Evolutionary conservation across 345 rosid genomes (phyloP).

Genomic region (Ceriops tagal): DNA sequence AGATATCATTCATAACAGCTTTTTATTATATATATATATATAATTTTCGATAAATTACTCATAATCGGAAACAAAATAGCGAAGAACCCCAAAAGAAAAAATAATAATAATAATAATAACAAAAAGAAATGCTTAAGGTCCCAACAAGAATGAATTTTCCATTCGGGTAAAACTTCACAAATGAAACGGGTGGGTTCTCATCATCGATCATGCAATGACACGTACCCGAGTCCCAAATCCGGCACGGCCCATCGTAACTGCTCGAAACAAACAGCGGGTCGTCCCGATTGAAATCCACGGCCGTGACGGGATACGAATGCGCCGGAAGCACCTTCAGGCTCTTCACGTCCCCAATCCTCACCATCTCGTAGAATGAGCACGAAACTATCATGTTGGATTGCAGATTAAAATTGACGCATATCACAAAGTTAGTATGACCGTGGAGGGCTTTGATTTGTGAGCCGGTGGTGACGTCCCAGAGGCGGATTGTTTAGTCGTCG

Average conservation of each 20-base stretch:
- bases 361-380: slow-evolving; percentile 89
- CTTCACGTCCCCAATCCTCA: slow-evolving; percentile 86
- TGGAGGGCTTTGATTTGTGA: slow-evolving; percentile 52
- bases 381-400: slow-evolving; percentile 84
- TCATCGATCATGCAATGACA: slow-evolving; percentile 87
- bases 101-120: no score
- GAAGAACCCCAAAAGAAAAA: no score
- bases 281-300: slow-evolving; percentile 77
- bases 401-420: slow-evolving; percentile 77
- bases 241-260: slow-evolving; percentile 82
- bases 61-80: no score
- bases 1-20: no score
- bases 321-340: slow-evolving; percentile 86
- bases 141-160: slow-evolving; percentile 92
- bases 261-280: slow-evolving; percentile 83
- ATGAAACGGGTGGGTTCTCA: slow-evolving; percentile 90
- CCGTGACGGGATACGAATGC: slow-evolving; percentile 87
- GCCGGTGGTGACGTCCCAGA: slow-evolving; percentile 82
- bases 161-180: slow-evolving; percentile 77
- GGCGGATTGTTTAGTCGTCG: slow-evolving; percentile 85
- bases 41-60: no score
- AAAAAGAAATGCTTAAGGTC: slow-evolving; percentile 29
- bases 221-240: slow-evolving; percentile 84
- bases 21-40: no score
- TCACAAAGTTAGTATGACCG: slow-evolving; percentile 79